Evolutionary conservation across 352 stramenopile species (phyloP), one percentile per base, ranked within the genome.

Genomic region (Globisporangium nodosum): DNA sequence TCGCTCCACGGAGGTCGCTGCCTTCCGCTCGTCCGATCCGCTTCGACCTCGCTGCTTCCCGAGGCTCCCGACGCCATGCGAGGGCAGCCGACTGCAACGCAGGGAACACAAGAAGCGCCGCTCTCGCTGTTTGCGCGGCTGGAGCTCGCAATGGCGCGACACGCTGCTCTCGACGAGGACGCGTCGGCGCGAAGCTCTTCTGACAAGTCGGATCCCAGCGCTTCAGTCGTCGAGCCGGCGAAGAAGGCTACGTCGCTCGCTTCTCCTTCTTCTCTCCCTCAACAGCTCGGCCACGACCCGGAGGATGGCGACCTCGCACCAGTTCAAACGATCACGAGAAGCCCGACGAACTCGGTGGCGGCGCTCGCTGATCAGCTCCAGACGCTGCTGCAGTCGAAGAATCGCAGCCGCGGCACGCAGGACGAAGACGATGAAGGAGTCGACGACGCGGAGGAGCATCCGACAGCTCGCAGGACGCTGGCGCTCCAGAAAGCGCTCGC

Each of bases 351-450:
- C 11, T 70, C 67, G 3, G 49, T 77, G 8, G 56, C 60, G 24
- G 63, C 61, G 2, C 68, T 81, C 27, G 68, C 62, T 0, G 43
- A 53, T 0, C 61, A 81, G 40, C 58, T 81, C 7, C 56, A 65
- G 49, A 62, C 8, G 3, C 45, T 81, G 12, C 68, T 63, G 60
- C 47, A 53, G 4, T 52, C 42, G n/a, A 52, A 70, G 43, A 55
- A 60, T 45, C 48, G 39, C 30, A 12, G 37, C 50, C 16, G 12
- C 20, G 51, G 64, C 1, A 30, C 37, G 3, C 16, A 64, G n/a
- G 46, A 35, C 6, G 20, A 24, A 11, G 33, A 49, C 27, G 18
- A 0, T 7, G 18, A 39, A 9, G 37, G 31, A 11, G 35, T 21
- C 16, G 33, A 54, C 5, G 16, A 42, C 12, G 31, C 27, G 15